Conservation (phyloP, 2,329 filamentous ascomycete genomes). For the Paradendryphiella salina region DNA sequence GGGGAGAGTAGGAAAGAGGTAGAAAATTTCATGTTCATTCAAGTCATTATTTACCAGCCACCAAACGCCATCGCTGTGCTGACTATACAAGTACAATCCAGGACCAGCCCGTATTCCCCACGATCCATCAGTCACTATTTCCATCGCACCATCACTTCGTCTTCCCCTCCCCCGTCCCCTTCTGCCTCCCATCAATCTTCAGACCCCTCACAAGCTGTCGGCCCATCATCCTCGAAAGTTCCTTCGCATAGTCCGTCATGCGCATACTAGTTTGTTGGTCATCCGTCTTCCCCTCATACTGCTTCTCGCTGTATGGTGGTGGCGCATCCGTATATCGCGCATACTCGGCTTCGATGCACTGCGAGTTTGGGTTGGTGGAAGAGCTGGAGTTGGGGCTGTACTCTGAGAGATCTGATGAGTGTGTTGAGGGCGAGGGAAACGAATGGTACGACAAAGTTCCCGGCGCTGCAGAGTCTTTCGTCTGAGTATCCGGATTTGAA, state of each 20-base stretch:
- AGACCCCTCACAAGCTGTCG: constrained; percentile 28
- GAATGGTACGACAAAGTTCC: constrained; percentile 13
- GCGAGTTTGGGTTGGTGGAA: constrained; percentile 6
- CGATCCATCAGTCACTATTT: background rate
- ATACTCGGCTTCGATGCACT: constrained; percentile 23
- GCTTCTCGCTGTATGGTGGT: constrained; percentile 26
- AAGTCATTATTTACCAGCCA: background rate
- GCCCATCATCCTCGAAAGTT: constrained; percentile 36
- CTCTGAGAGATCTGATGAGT: constrained; percentile 6
- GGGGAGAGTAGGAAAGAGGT: background rate
- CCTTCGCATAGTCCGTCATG: constrained; percentile 32
- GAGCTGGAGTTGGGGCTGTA: constrained; percentile 11
- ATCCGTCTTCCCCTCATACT: constrained; percentile 31
- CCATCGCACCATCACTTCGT: background rate
- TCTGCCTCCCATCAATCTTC: constrained; percentile 20
- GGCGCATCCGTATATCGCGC: constrained; percentile 27
- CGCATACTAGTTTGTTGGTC: constrained; percentile 29
- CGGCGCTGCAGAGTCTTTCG: background rate
- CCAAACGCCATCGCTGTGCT: constrained; percentile 6
- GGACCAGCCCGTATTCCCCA: background rate
- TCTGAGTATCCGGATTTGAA: background rate
- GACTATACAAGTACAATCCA: constrained; percentile 5
- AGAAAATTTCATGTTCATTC: background rate
- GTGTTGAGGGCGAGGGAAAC: constrained; percentile 17
- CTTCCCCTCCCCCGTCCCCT: background rate